phyloP scores from a whole-genome alignment of 2,329 filamentous ascomycete genomes.

The Nothophaeocryptopus gaeumannii region DNA sequence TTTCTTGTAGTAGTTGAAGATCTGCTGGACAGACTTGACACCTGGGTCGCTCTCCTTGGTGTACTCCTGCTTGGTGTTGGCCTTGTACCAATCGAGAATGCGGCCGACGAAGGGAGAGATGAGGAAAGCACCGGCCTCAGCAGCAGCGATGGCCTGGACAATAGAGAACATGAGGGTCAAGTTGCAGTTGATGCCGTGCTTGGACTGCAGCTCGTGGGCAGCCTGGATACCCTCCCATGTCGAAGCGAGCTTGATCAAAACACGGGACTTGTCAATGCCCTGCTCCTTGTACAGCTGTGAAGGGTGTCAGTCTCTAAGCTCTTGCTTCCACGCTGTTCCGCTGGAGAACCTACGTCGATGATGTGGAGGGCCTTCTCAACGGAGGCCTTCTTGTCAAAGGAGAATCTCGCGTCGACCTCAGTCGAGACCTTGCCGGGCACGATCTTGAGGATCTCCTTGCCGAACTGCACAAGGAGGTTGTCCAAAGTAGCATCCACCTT shows the following conservation, averaged over 20 bases:
- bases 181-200: constrained; percentile 98
- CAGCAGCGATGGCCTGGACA: constrained; percentile 89
- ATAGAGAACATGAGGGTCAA: constrained; percentile 98
- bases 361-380: constrained; percentile 96
- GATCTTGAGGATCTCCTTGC: constrained; percentile 94
- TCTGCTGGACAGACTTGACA: constrained; percentile 86
- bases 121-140: constrained; percentile 92
- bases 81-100: constrained; percentile 99
- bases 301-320: constrained; percentile 26
- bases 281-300: constrained; percentile 85
- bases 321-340: neutral
- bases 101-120: constrained; percentile 99
- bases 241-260: constrained; percentile 98
- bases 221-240: constrained; percentile 99
- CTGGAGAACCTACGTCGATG: constrained; percentile 71
- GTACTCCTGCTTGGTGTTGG: constrained; percentile 90
- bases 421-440: constrained; percentile 98
- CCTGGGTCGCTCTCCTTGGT: constrained; percentile 86
- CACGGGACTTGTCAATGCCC: constrained; percentile 87
- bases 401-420: constrained; percentile 94
- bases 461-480: constrained; percentile 94
- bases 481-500: constrained; percentile 90
- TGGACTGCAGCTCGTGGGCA: constrained; percentile 89
- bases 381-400: constrained; percentile 88
- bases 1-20: constrained; percentile 99